Percentiles rank a stretch among this genome's conserved stretches.
phyloP scores from a whole-genome alignment of 257 asterid genomes.

The Hygrophila difformis region DNA sequence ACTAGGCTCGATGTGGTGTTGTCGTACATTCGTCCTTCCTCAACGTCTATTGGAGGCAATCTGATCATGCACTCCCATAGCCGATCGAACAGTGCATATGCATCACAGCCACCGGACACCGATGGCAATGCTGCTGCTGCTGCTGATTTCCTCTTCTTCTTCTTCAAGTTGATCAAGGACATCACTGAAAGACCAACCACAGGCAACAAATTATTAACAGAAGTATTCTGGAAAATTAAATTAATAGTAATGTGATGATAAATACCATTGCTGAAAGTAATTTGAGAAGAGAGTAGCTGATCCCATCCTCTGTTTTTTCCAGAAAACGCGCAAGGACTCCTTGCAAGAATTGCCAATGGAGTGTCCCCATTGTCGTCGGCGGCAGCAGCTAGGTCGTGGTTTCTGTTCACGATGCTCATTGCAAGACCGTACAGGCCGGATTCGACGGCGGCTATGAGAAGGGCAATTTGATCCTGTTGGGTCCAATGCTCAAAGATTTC shows the following conservation, averaged over 20 bases:
- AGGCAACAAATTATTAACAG: too few relatives aligned
- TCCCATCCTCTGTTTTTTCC: neutral
- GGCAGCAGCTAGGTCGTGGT: constrained; percentile 9
- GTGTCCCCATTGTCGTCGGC: constrained; percentile 15
- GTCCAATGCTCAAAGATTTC: constrained; percentile 9
- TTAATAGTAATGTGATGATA: too few relatives aligned
- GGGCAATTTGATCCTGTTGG: neutral
- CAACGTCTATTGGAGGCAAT: constrained; percentile 5
- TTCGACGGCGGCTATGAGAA: constrained; percentile 17
- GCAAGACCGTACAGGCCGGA: constrained; percentile 22
- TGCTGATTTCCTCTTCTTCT: too few relatives aligned
- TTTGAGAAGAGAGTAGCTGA: too few relatives aligned
- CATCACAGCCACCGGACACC: too few relatives aligned
- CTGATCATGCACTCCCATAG: constrained; percentile 12
- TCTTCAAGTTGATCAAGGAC: too few relatives aligned
- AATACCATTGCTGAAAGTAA: too few relatives aligned
- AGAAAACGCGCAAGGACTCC: constrained; percentile 18
- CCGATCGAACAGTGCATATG: constrained; percentile 7
- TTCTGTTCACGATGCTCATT: neutral
- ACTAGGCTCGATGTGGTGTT: neutral
- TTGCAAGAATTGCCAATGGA: constrained; percentile 25
- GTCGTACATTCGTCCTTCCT: neutral
- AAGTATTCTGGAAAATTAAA: too few relatives aligned
- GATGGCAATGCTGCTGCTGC: too few relatives aligned
- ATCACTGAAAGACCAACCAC: too few relatives aligned